phyloP scores from a whole-genome alignment of 2,329 filamentous ascomycete genomes.

The Trichophyton equinum region DNA sequence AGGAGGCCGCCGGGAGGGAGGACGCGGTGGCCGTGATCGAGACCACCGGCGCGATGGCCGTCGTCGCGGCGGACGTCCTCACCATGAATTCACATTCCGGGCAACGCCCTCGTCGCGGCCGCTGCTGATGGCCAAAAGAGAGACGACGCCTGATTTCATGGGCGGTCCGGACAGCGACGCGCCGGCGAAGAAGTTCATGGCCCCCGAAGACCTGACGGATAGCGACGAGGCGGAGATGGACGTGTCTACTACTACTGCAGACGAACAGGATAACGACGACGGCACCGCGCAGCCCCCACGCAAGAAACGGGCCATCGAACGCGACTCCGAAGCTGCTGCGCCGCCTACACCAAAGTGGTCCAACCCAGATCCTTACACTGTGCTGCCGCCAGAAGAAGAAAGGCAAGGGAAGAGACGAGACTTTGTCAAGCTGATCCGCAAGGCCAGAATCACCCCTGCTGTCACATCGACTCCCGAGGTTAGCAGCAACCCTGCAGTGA shows the following conservation, averaged over 20 bases:
- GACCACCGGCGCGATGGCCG: neutral
- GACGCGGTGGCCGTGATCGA: constrained; percentile 9
- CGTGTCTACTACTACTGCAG: constrained; percentile 23
- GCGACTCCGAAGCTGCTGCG: constrained; percentile 9
- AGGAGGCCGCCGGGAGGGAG: constrained; percentile 1
- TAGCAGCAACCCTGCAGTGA: constrained; percentile 43
- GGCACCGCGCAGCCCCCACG: constrained; percentile 23
- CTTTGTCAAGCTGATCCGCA: constrained; percentile 81
- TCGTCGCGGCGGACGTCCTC: constrained; percentile 10
- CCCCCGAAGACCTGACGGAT: constrained; percentile 30
- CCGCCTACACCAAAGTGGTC: constrained; percentile 64
- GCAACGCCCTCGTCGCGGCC: constrained; percentile 28
- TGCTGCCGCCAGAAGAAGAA: constrained; percentile 67
- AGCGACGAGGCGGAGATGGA: constrained; percentile 37
- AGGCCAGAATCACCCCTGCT: constrained; percentile 53
- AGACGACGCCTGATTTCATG: constrained; percentile 27
- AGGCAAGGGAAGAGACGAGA: constrained; percentile 64
- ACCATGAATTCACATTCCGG: constrained; percentile 32
- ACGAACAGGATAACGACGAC: constrained; percentile 20
- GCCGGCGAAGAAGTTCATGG: constrained; percentile 25
- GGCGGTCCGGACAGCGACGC: constrained; percentile 16
- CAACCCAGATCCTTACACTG: constrained; percentile 89
- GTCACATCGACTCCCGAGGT: constrained; percentile 36
- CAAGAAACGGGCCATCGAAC: constrained; percentile 26
- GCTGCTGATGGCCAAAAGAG: constrained; percentile 23